Percentiles rank a stretch among this genome's conserved stretches.
Conservation (phyloP, 768 basidiomycete species). For the Lyophyllum semitale region DNA sequence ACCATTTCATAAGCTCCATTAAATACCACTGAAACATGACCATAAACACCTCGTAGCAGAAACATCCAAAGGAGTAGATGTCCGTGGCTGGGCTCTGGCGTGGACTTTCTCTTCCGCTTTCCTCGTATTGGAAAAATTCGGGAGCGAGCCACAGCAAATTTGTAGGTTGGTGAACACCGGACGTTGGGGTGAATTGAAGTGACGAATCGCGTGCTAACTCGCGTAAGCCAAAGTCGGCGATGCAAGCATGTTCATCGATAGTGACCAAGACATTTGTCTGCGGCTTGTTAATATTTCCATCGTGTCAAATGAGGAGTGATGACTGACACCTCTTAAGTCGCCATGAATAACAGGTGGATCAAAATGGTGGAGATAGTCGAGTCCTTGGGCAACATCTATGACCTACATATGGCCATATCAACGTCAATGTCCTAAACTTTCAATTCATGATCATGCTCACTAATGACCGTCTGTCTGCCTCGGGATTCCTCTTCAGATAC, state of each 20-base stretch:
- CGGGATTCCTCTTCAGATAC: conserved; percentile 4
- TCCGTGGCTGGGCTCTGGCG: conserved; percentile 11
- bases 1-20: neutral
- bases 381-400: conserved; percentile 8
- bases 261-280: conserved; percentile 16
- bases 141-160: conserved; percentile 12
- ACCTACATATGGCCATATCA: neutral
- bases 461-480: neutral
- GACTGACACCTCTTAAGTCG: conserved; percentile 10
- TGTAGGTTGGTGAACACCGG: neutral
- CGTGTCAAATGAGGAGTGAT: neutral
- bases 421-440: neutral
- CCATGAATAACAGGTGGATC: conserved; percentile 12
- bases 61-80: conserved; percentile 10
- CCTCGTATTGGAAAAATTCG: conserved; percentile 7
- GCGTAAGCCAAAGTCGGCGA: conserved; percentile 14
- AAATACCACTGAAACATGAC: neutral
- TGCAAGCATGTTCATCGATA: conserved; percentile 6
- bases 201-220: conserved; percentile 2
- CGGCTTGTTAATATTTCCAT: neutral
- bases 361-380: conserved; percentile 8
- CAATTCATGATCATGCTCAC: neutral
- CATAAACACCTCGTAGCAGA: neutral
- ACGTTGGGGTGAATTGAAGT: conserved; percentile 8
- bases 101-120: neutral